These are phyloP conservation scores for Trichosanthes truncata DNA, from an alignment of 306 rosid species.

Conservation along the genomic window DNA sequence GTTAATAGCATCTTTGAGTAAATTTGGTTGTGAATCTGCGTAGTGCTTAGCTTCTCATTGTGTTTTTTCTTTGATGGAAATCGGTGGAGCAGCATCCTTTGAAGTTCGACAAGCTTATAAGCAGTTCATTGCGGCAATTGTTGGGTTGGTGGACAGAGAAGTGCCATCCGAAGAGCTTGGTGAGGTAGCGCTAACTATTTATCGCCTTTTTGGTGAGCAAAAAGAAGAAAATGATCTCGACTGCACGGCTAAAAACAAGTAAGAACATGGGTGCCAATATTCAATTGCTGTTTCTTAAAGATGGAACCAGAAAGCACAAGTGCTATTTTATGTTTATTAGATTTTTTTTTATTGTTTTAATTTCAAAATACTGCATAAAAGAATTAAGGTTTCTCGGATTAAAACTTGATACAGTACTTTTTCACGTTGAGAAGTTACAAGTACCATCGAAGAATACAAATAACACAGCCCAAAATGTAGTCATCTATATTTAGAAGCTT, in stretches of 20 bases:
- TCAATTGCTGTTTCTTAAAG: not conserved
- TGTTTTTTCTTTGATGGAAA: not conserved
- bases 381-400: not conserved
- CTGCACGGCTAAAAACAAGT: conserved; percentile 19
- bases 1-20: not conserved
- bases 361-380: not conserved
- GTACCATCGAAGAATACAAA: not conserved
- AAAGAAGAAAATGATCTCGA: conserved; percentile 22
- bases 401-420: not conserved
- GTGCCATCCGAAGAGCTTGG: conserved; percentile 78
- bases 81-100: conserved; percentile 29
- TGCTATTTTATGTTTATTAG: not conserved
- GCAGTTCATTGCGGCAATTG: conserved; percentile 70
- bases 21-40: not conserved
- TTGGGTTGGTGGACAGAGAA: conserved; percentile 73
- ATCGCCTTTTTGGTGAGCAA: conserved; percentile 22
- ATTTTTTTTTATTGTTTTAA: not conserved
- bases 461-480: not conserved
- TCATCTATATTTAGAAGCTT: not conserved
- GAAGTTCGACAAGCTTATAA: conserved; percentile 43
- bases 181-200: conserved; percentile 45
- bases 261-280: not conserved
- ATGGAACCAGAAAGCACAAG: not conserved
- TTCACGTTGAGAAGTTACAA: not conserved
- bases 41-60: not conserved